These are phyloP conservation scores for Fusarium phyllophilum DNA, from an alignment of 2,329 filamentous ascomycete genomes.

Conservation along the genomic window DNA sequence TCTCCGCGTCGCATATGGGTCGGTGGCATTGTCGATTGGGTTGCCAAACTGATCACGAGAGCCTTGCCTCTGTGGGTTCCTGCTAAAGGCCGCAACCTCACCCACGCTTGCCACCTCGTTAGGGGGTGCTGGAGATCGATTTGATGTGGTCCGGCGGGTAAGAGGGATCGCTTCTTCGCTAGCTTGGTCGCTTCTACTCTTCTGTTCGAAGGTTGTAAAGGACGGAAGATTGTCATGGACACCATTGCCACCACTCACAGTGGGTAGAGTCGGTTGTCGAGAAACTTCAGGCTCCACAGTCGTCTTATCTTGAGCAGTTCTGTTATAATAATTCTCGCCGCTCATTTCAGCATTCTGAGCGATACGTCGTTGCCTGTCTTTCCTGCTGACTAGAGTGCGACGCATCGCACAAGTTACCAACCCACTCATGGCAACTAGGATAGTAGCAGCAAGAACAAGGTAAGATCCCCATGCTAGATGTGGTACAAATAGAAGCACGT, in stretches of 20 bases:
- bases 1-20: constrained; percentile 59
- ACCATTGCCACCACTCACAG: constrained; percentile 65
- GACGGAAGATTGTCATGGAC: constrained; percentile 59
- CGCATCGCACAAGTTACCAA: constrained; percentile 96
- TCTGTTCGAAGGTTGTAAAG: constrained; percentile 75
- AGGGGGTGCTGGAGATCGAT: constrained; percentile 62
- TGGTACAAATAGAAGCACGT: constrained; percentile 93
- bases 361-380: constrained; percentile 91
- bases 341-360: constrained; percentile 97
- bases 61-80: constrained; percentile 51
- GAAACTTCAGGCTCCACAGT: constrained; percentile 52
- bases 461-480: constrained; percentile 95
- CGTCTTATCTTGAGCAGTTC: constrained; percentile 66
- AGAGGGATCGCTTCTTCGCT: constrained; percentile 78
- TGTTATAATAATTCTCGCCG: constrained; percentile 88
- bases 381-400: constrained; percentile 87
- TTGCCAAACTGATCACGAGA: constrained; percentile 75
- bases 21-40: constrained; percentile 55
- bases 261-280: constrained; percentile 68
- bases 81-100: constrained; percentile 48
- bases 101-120: constrained; percentile 52
- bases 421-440: constrained; percentile 82
- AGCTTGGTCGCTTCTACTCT: constrained; percentile 67
- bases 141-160: constrained; percentile 71
- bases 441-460: constrained; percentile 88